Base-by-base conservation (phyloP, 1,284 basidiomycete species). In the Moesziomyces antarcticus region DNA sequence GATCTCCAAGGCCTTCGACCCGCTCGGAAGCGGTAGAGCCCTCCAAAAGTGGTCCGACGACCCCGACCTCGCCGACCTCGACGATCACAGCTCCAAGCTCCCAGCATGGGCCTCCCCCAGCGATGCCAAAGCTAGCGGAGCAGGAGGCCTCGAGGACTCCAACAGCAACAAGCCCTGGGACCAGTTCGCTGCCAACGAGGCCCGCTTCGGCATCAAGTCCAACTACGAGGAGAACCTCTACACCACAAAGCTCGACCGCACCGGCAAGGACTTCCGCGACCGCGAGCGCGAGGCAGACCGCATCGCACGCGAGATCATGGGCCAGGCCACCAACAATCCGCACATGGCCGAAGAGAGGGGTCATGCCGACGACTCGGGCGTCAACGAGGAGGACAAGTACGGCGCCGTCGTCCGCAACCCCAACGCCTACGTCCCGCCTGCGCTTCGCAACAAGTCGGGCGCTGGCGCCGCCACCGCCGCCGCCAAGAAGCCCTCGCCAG, bases 361-460 rank as follows among this genome's bases (percentile, higher is more conserved):
- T 50, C 85, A 91, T 77, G 91, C 91, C 75, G 91, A 92, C 77
- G 90, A 88, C 69, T 67, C 73, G 16, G 90, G 91, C 25, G 84
- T 88, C 62, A 93, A 96, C 83, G 96, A 99, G 86, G 97, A 98
- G 86, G 94, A 97, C 87, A 95, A 93, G 93, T 98, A 95, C 84
- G 92, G 93, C 66, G 94, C 94, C 37, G 96, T 99, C 42, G 90
- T 93, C 49, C 91, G 96, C 61, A 88, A 90, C 48, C 88, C 91
- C 21, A 92, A 92, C 79, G 95, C 96, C 27, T 98, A 99, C 82
- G 89, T 98, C 42, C 95, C 96, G 45, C 93, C 94, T 13, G 92
- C 90, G 60, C 92, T 93, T 30, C 89, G 88, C 69, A 82, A 83
- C 4, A 79, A 80, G 43, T 77, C 82, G 33, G 79, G 72, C 37